phyloP scores from a whole-genome alignment of 2,329 filamentous ascomycete genomes.

The Drechslerella dactyloides region DNA sequence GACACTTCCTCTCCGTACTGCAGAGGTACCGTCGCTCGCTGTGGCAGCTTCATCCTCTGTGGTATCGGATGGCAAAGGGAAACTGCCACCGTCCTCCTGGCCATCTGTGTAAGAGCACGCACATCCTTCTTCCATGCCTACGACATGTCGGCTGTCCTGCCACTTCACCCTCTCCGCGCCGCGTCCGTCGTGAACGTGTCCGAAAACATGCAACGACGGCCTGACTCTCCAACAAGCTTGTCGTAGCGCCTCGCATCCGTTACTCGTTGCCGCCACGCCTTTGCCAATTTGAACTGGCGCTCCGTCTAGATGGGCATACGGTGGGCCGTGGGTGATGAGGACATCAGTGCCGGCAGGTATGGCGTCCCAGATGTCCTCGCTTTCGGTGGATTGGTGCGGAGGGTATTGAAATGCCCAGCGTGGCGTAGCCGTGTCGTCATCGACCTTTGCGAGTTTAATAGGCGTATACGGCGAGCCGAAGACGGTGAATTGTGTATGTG shows the following conservation, averaged over 20 bases:
- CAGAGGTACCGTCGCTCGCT: not conserved
- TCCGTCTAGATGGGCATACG: conserved; percentile 66
- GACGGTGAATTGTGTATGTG: conserved; percentile 66
- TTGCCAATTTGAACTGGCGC: conserved; percentile 33
- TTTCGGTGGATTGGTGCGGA: conserved; percentile 7
- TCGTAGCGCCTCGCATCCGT: conserved; percentile 69
- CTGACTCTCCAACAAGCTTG: conserved; percentile 67
- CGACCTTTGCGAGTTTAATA: conserved; percentile 42
- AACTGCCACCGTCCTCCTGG: conserved; percentile 4
- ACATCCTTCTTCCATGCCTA: conserved; percentile 41
- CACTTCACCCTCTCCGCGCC: conserved; percentile 70
- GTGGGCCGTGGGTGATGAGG: conserved; percentile 74
- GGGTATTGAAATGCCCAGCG: conserved; percentile 60
- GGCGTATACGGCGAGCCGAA: conserved; percentile 76
- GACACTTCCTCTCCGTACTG: not conserved
- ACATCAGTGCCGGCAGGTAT: conserved; percentile 70
- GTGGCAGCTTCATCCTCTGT: not conserved
- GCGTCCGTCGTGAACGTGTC: conserved; percentile 73
- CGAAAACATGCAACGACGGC: conserved; percentile 71
- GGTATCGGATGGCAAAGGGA: too few species aligned
- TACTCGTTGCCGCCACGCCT: conserved; percentile 56
- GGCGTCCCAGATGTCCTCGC: conserved; percentile 21
- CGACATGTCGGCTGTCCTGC: conserved; percentile 59
- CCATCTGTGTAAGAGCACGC: conserved; percentile 20
- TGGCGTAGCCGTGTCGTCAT: conserved; percentile 9